phyloP scores from a whole-genome alignment of 2,329 filamentous ascomycete genomes.

The Mycosphaerella sp. region DNA sequence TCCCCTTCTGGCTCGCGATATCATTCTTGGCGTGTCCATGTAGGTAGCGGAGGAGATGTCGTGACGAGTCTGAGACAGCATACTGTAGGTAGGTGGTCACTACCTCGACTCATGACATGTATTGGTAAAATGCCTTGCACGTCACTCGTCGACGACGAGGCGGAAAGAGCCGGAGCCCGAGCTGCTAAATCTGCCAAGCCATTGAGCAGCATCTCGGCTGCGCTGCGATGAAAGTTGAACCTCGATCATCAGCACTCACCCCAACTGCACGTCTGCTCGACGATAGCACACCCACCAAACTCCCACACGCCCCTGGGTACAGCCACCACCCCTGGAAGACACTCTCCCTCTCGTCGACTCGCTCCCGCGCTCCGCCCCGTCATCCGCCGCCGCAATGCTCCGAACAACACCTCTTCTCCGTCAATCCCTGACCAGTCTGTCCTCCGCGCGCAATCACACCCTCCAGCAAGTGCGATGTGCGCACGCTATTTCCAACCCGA shows the following conservation, averaged over 20 bases:
- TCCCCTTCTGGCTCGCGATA: too few relatives aligned
- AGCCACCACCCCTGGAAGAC: not conserved
- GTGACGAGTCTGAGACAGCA: too few relatives aligned
- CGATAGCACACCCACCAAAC: not conserved
- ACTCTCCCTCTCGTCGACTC: constrained; percentile 4
- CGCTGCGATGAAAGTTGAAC: not conserved
- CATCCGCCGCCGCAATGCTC: constrained; percentile 18
- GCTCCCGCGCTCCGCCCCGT: constrained; percentile 3
- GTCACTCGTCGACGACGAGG: too few relatives aligned
- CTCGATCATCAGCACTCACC: not conserved
- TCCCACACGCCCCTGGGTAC: not conserved
- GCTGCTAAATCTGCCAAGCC: too few relatives aligned
- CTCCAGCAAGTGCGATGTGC: constrained; percentile 53
- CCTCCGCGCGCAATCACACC: constrained; percentile 16
- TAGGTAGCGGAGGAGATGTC: too few relatives aligned
- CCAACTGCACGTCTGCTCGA: not conserved
- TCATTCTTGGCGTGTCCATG: too few relatives aligned
- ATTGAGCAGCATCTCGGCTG: too few relatives aligned
- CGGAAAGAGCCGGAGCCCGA: too few relatives aligned
- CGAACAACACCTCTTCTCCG: constrained; percentile 22
- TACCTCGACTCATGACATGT: too few relatives aligned
- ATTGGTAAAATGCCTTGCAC: too few relatives aligned
- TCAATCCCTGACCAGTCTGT: constrained; percentile 20
- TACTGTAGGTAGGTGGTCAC: too few relatives aligned
- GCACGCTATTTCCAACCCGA: constrained; percentile 96